A percentile compares a stretch with the other conserved stretches of the same genome.
Conservation (phyloP, 78 protist genomes). For the Tieghemostelium lacteum region DNA sequence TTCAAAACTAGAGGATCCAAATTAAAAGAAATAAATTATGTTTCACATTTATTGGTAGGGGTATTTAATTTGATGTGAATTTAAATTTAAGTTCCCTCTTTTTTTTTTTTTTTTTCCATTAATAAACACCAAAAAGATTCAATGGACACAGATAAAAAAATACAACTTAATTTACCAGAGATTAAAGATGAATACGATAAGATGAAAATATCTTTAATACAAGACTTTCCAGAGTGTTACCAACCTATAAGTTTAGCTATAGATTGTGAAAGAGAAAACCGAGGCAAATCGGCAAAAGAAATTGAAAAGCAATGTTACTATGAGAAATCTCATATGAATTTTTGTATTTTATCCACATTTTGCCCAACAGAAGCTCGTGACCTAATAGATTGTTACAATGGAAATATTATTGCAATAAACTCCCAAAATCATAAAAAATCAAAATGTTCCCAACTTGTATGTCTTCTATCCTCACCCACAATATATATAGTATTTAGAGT, state of each 20-base stretch:
- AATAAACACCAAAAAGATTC: no score
- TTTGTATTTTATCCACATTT: slow-evolving; percentile 41
- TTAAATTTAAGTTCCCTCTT: no score
- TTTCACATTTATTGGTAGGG: no score
- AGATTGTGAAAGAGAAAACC: slow-evolving; percentile 24
- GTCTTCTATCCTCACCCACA: not conserved
- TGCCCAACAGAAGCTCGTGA: slow-evolving; percentile 24
- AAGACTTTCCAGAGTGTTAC: slow-evolving; percentile 36
- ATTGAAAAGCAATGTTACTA: slow-evolving; percentile 11
- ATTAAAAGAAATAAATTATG: no score
- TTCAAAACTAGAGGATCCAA: no score
- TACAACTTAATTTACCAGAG: slow-evolving; percentile 11
- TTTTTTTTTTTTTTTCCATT: no score
- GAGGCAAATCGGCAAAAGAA: not conserved
- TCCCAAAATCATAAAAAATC: slow-evolving; percentile 11
- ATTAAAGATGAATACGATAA: slow-evolving; percentile 52
- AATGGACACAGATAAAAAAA: not conserved
- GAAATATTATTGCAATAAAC: slow-evolving; percentile 9
- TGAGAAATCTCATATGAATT: slow-evolving; percentile 32
- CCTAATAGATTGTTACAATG: slow-evolving; percentile 28
- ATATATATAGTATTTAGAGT: no score
- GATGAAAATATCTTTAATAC: slow-evolving; percentile 17
- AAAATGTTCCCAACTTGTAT: not conserved
- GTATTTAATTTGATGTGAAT: no score
- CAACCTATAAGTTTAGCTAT: not conserved